Evolutionary conservation across 1,284 basidiomycete species (phyloP), one percentile per base, ranked within the genome.

Genomic region (Leucoagaricus sp.): DNA sequence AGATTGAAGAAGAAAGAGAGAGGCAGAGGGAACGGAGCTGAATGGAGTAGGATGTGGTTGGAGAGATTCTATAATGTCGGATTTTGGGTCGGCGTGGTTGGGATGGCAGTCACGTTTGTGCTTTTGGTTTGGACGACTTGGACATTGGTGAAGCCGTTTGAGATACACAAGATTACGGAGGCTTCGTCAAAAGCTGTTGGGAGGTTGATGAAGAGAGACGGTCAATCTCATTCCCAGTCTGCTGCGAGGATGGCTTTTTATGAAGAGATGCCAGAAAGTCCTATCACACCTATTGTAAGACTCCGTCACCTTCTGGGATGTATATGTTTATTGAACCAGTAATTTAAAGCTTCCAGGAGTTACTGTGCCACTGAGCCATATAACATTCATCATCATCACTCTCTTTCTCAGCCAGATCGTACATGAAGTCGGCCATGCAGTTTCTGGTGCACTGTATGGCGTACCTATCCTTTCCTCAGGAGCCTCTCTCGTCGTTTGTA

Each of bases 271-370:
- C 31, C 12, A n/a, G n/a, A 41, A 44, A 49, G 53, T 36, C 49
- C 57, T 10, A 34, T 59, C n/a, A 48, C 70, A 53, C 78, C 76
- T 1, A 77, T 85, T 59, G 83, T 83, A 64, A 65, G 81, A 70
- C 41, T 50, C 7, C 13, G 19, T 15, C 33, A 26, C 23, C 40
- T 42, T 13, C n/a, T 49, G 9, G 31, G n/a, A 6, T 26, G 23
- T n/a, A 23, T 31, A 10, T 38, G 8, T 8, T 4, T 48, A 10
- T 21, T 34, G 10, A 33, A 9, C 28, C 17, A 10, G 15, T 58
- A n/a, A n/a, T n/a, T n/a, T n/a, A n/a, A 58, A 91, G 89, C 84
- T 92, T 42, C 90, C 90, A 13, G 90, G 90, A 2, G 58, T 91
- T 3, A 92, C 88, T 1, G 81, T 88, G 0, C 90, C 89, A 1